Evolutionary conservation across 805 yeast genomes (phyloP), one percentile per base, ranked within the genome.

Genomic region (Brettanomyces sp.): DNA sequence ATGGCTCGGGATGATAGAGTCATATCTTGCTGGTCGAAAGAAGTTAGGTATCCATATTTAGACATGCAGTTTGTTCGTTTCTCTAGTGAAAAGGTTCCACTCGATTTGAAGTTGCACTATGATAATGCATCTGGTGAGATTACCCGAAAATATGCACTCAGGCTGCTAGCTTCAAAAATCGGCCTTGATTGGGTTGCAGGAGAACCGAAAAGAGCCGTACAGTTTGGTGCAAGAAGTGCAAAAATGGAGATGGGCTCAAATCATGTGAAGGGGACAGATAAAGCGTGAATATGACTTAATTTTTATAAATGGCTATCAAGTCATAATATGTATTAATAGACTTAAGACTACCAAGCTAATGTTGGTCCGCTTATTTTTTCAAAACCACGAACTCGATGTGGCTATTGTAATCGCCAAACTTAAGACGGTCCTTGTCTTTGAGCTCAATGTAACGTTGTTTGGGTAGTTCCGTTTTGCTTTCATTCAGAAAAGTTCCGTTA

Each of bases 141-240:
- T 34, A 51, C 50, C 5, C 55, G 66, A 47, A 89, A 89, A 59
- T 66, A 63, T 49, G 62, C 84, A 1, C 64, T 93, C 38, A 64
- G 98, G 42, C 62, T 67, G 42, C 56, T 85, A 6, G 96, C 97
- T 0, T 52, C 51, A 0, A 9, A n/a, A 1, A 45, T 59, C 34
- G 59, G 55, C 0, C 52, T 82, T 18, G 59, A 51, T 0, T 73
- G 71, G 60, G 93, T 89, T 0, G 66, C 79, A 14, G 67, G 70
- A 22, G 98, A 93, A 58, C 78, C 84, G 1, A 93, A 93, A 59
- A 70, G 99, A 41, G 99, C 99, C 0, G 89, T 93, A 49, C 99
- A 93, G 59, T 93, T 93, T 63, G 99, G 99, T 0, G 86, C 98
- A 0, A 81, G 85, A 51, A 83, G 95, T 58, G 99, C 99, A 1